Base-by-base conservation (phyloP, 805 yeast genomes). In the Metschnikowia reukaufii region DNA sequence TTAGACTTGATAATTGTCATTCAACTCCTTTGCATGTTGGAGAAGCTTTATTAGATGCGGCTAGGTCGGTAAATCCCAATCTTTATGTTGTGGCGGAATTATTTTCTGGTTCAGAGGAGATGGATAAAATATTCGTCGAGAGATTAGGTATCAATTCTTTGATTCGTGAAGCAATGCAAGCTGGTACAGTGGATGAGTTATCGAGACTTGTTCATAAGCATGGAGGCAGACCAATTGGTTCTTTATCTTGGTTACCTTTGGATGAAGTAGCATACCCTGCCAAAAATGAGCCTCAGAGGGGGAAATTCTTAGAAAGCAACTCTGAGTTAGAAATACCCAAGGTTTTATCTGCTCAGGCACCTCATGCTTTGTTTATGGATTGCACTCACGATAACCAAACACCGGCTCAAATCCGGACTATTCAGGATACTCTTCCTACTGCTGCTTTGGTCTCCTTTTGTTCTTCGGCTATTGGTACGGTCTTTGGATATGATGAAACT, bases 1-100 rank as follows among this genome's bases (percentile, higher is more conserved):
- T 92, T 61, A 79, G 99, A 60, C 85, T 92, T 49, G 99, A 92
- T 64, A 92, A 92, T 60, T 89, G 97, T 60, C 98, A 94, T 63
- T 90, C 97, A 0, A 92, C 99, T 0, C 99, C 99, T 12, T 60
- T 92, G 30, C 96, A 89, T 66, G 98, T 94, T 31, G 99, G 96
- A 33, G 96, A 89, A 62, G 81, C 82, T 42, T 76, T 91, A 55
- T 73, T 92, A 43, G 98, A 91, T 65, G 82, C 84, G 45, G 99
- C 99, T 0, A 82, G 99, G 63, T 71, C 72, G 34, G 84, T 83
- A 23, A 86, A 92, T 54, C 96, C 96, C 2, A 83, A 92, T 57
- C 68, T 92, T 23, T 92, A 92, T 59, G 90, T 92, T 23, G 97
- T 90, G 36, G 98, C 98, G 1, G 99, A 92, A 63, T 73, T 92